Percentiles rank a stretch among this genome's conserved stretches.
These are phyloP conservation scores for Mycothermus thermophilus DNA, from an alignment of 495 filamentous ascomycete genomes.

Conservation along the genomic window DNA sequence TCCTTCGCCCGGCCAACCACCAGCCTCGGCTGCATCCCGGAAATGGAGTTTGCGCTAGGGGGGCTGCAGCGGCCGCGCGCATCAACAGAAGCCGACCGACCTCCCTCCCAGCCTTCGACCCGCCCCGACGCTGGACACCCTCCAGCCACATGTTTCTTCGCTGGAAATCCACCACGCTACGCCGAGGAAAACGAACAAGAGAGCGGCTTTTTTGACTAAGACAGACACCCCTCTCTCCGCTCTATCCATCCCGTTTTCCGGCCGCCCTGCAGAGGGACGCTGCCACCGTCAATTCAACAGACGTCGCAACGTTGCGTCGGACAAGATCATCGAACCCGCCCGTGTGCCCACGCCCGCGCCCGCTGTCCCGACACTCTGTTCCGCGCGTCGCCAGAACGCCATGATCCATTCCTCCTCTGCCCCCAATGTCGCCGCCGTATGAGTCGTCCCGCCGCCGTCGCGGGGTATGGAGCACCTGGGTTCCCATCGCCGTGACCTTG, in stretches of 20 bases:
- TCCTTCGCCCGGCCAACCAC: constrained; percentile 22
- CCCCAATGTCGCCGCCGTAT: constrained; percentile 64
- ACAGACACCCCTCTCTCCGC: too few species aligned
- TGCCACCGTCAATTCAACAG: too few species aligned
- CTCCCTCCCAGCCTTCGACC: constrained; percentile 14
- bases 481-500: constrained; percentile 69
- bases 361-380: too few species aligned
- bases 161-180: not conserved
- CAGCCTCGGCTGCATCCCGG: constrained; percentile 18
- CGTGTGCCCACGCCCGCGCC: too few species aligned
- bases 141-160: constrained; percentile 14
- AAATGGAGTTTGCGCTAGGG: too few species aligned
- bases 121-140: too few species aligned
- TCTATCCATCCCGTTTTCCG: too few species aligned
- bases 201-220: too few species aligned
- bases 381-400: constrained; percentile 5
- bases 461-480: constrained; percentile 65
- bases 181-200: too few species aligned
- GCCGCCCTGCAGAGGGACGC: too few species aligned
- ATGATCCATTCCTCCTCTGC: constrained; percentile 16
- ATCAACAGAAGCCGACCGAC: constrained; percentile 17
- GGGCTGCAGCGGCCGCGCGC: constrained; percentile 12
- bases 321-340: too few species aligned
- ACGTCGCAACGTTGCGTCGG: too few species aligned
- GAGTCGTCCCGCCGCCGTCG: constrained; percentile 54